phyloP scores from a whole-genome alignment of 2,329 filamentous ascomycete genomes.

The Alternaria panax region DNA sequence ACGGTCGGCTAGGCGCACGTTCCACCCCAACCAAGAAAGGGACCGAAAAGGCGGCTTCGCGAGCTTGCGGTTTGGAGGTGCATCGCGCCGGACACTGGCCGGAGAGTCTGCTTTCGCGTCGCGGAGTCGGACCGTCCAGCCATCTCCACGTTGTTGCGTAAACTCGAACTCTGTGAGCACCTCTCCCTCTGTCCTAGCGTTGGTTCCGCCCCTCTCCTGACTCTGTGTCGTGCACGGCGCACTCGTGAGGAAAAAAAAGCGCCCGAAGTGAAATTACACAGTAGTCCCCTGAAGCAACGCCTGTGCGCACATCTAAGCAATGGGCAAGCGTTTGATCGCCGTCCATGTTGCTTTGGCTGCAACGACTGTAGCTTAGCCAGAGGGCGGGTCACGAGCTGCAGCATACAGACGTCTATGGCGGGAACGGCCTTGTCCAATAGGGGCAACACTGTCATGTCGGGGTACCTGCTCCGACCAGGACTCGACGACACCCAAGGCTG shows the following conservation, averaged over 20 bases:
- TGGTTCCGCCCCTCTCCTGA: constrained; percentile 29
- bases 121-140: constrained; percentile 32
- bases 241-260: constrained; percentile 16
- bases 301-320: constrained; percentile 42
- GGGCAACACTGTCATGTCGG: constrained; percentile 16
- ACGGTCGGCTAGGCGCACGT: constrained; percentile 15
- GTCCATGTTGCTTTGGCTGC: constrained; percentile 40
- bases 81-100: constrained; percentile 27
- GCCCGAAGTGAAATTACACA: constrained; percentile 30
- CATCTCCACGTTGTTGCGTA: constrained; percentile 36
- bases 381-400: constrained; percentile 33
- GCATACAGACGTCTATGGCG: constrained; percentile 29
- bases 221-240: constrained; percentile 28
- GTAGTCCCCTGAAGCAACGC: constrained; percentile 40
- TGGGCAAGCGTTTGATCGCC: constrained; percentile 52
- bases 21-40: constrained; percentile 10
- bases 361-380: constrained; percentile 33
- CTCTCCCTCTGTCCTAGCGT: constrained; percentile 25
- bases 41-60: constrained; percentile 22
- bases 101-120: constrained; percentile 18
- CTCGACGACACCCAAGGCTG: constrained; percentile 9
- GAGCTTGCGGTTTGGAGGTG: constrained; percentile 10
- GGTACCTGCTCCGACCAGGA: constrained; percentile 34
- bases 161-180: constrained; percentile 19
- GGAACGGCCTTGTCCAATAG: constrained; percentile 29